Percentiles rank a stretch among this genome's conserved stretches.
phyloP scores from a whole-genome alignment of 2,329 filamentous ascomycete genomes.

The Akanthomyces dipterigenus region DNA sequence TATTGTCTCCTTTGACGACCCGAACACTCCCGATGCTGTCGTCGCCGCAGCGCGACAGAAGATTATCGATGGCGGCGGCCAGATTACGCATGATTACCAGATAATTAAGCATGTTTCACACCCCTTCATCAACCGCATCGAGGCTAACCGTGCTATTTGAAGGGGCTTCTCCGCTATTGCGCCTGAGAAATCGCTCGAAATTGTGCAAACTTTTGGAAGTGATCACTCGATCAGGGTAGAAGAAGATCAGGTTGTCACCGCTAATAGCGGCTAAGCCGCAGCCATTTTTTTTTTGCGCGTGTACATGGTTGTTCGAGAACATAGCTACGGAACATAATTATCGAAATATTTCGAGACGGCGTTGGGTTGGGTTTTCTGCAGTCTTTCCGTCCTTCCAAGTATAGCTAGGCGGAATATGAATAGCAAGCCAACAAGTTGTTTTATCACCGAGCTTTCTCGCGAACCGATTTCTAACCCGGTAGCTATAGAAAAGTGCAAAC shows the following conservation, averaged over 20 bases:
- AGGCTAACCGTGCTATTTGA: neutral
- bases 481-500: too few relatives aligned
- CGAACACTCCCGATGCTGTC: constrained; percentile 57
- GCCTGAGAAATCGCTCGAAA: constrained; percentile 60
- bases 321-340: neutral
- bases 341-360: neutral
- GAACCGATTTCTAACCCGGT: too few relatives aligned
- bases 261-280: constrained; percentile 17
- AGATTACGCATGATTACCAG: constrained; percentile 72
- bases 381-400: neutral
- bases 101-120: constrained; percentile 55
- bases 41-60: constrained; percentile 65
- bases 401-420: neutral
- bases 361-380: neutral
- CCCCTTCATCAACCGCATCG: neutral
- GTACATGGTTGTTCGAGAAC: neutral
- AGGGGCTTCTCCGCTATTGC: constrained; percentile 76
- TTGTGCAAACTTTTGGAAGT: constrained; percentile 56
- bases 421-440: neutral
- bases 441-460: neutral
- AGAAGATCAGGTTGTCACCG: constrained; percentile 64
- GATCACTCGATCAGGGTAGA: constrained; percentile 52
- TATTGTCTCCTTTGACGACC: constrained; percentile 69
- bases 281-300: neutral
- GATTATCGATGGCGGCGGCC: constrained; percentile 62